Conservation (phyloP, 2,329 filamentous ascomycete species). For the Blastomyces emzantsi region DNA sequence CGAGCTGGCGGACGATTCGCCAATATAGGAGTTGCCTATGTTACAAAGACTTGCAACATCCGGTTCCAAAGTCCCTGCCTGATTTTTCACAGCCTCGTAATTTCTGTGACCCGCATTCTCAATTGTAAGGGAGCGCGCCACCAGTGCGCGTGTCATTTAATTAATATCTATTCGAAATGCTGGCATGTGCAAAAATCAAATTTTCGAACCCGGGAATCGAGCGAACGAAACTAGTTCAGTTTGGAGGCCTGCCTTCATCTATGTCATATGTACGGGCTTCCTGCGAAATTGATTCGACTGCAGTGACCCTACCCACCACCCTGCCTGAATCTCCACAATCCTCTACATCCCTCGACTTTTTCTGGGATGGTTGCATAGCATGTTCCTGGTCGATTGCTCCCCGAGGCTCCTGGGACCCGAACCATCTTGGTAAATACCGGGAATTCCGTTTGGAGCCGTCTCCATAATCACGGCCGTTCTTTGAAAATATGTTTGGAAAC, state of each 20-base stretch:
- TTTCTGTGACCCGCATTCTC: neutral
- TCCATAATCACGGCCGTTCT: neutral
- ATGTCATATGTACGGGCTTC: neutral
- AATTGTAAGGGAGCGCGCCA: neutral
- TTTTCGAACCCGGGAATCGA: neutral
- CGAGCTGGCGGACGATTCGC: neutral
- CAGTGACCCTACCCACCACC: neutral
- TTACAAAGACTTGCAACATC: neutral
- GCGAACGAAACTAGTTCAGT: neutral
- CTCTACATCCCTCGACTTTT: neutral
- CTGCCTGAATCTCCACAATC: neutral
- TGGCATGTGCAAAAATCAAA: neutral
- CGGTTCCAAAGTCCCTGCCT: neutral
- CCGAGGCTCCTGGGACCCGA: neutral
- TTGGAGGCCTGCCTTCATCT: neutral
- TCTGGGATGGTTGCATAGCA: neutral
- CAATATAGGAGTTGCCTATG: neutral
- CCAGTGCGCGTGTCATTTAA: neutral
- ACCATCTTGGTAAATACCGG: neutral
- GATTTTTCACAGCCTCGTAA: neutral
- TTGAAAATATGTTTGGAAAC: slow-evolving; percentile 2
- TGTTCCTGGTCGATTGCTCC: neutral
- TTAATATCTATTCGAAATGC: neutral
- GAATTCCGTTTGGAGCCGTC: neutral
- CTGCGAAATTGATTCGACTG: neutral